Evolutionary conservation across 2,329 filamentous ascomycete genomes (phyloP), one percentile per base, ranked within the genome.

Genomic region (Blastomyces gilchristii): DNA sequence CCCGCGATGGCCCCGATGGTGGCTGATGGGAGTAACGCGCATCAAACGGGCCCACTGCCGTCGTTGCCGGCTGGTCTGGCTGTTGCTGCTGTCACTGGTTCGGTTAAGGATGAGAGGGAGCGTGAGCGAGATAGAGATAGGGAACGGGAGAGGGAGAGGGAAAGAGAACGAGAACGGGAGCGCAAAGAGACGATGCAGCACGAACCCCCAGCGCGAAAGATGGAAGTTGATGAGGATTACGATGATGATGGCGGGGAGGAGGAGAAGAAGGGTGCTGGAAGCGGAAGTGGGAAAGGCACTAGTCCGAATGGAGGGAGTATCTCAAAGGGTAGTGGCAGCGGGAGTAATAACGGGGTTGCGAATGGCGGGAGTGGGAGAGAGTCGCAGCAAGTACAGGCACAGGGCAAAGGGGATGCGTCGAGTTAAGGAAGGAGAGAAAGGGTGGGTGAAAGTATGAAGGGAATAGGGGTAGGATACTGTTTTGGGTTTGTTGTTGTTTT

Each of bases 181-280:
- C 81, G 75, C 61, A 74, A 72, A 45, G 79, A 81, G 65, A 75
- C 81, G 22, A 31, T 54, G 39, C 60, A 60, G 22, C 87, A 86
- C 63, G 93, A 97, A 77, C 90, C 91, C 61, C 91, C 94, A 43
- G 91, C 91, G 25, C 84, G 94, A 28, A 96, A 96, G 76, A 95
- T 99, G 85, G 93, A 97, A 7, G 90, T 97, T 25, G 92, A 99
- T 69, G 94, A 99, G 74, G 89, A 97, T 73, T 97, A 99, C 71
- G 93, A 97, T 73, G 93, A 97, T 71, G 93, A 92, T 63, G 90
- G 85, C 4, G 92, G 96, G 68, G 93, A 97, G 64, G 88, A 94
- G 50, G 85, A 85, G 74, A 77, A 85, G 74, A 77, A 77, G 66
- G 69, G 71, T 16, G 76, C 65, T 9, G 49, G 11, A 12, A 28